phyloP scores from a whole-genome alignment of 139 green algal genomes.

The Chlorella vulgaris region DNA sequence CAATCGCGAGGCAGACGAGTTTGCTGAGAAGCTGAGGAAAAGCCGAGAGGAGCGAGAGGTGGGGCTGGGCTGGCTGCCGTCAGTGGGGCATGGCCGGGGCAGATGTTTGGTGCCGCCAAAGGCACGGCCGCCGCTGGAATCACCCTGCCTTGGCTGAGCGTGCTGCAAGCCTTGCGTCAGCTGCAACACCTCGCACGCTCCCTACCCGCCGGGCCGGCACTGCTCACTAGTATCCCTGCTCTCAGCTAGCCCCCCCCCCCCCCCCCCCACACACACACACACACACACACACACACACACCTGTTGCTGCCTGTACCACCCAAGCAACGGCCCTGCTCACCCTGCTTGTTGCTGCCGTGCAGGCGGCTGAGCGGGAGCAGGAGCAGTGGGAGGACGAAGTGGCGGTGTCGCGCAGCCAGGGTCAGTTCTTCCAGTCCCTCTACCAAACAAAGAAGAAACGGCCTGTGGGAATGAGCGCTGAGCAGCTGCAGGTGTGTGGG shows the following conservation, averaged over 20 bases:
- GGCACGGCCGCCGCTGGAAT: background rate
- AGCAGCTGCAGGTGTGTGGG: conserved; percentile 20
- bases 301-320: background rate
- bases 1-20: conserved; percentile 55
- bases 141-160: too few relatives aligned
- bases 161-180: too few relatives aligned
- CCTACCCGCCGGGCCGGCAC: too few relatives aligned
- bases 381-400: conserved; percentile 51
- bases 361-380: conserved; percentile 44
- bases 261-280: too few relatives aligned
- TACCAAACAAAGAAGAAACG: conserved; percentile 45
- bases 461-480: conserved; percentile 8
- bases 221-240: too few relatives aligned
- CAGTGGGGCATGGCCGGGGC: too few relatives aligned
- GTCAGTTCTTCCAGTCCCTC: conserved; percentile 61
- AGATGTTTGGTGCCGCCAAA: too few relatives aligned
- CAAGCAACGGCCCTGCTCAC: background rate
- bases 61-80: background rate
- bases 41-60: conserved; percentile 44
- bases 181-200: too few relatives aligned
- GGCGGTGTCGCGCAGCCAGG: conserved; percentile 36
- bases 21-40: conserved; percentile 50
- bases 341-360: background rate
- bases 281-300: background rate
- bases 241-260: too few relatives aligned